phyloP scores from a whole-genome alignment of 2,329 filamentous ascomycete species.

The Blumeriella jaapii region DNA sequence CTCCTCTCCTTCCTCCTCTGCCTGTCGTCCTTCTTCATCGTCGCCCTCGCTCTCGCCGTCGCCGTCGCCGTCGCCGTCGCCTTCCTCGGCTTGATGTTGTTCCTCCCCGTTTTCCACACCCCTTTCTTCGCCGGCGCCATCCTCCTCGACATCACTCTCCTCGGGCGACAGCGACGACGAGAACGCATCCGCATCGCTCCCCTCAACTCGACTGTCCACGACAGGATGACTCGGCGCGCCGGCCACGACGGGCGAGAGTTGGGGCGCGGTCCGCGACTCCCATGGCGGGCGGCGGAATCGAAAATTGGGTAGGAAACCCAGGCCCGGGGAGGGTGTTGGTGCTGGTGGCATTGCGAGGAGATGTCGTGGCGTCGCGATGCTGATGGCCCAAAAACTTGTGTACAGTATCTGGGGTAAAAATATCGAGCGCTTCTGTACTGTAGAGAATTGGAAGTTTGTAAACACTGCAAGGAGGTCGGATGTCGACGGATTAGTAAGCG shows the following conservation, averaged over 20 bases:
- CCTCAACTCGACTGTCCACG: no score
- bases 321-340: constrained; percentile 5
- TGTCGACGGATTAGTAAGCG: no score
- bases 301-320: constrained; percentile 5
- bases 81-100: constrained; percentile 12
- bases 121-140: constrained; percentile 14
- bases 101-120: constrained; percentile 20
- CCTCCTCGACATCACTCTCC: constrained; percentile 1
- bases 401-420: no score
- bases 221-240: no score
- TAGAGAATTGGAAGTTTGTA: no score
- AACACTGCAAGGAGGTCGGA: no score
- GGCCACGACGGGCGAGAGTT: no score
- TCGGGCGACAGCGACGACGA: neutral
- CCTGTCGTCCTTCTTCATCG: constrained; percentile 16
- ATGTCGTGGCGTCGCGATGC: neutral
- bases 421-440: no score
- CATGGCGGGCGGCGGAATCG: constrained; percentile 3
- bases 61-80: constrained; percentile 13
- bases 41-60: constrained; percentile 19
- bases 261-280: constrained; percentile 5
- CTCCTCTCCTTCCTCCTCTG: constrained; percentile 20
- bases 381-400: no score
- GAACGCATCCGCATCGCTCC: neutral
- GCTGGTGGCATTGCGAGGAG: constrained; percentile 3